phyloP scores from a whole-genome alignment of 768 basidiomycete genomes.

The Russula sp. region DNA sequence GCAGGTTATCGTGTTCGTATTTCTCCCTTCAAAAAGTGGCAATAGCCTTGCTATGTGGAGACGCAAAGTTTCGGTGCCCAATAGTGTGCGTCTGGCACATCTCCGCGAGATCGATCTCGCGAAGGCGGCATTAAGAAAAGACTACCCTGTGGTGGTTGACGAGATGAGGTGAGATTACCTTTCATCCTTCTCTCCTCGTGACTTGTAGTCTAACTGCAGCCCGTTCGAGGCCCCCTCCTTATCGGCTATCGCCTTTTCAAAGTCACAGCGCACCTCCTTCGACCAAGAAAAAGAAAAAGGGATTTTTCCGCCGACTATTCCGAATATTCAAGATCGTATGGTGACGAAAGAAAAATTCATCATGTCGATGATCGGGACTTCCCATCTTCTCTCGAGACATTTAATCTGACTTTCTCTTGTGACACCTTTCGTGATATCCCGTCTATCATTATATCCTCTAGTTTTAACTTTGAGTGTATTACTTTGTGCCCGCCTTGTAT shows the following conservation, averaged over 20 bases:
- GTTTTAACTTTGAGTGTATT: conserved; percentile 13
- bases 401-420: neutral
- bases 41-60: conserved; percentile 24
- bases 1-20: conserved; percentile 19
- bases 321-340: conserved; percentile 19
- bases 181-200: neutral
- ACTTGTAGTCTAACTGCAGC: neutral
- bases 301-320: conserved; percentile 21
- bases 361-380: neutral
- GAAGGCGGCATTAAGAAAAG: conserved; percentile 18
- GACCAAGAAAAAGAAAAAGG: conserved; percentile 20
- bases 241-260: conserved; percentile 1
- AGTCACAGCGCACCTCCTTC: neutral
- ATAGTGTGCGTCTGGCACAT: conserved; percentile 13
- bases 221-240: conserved; percentile 8
- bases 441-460: conserved; percentile 15
- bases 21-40: conserved; percentile 23
- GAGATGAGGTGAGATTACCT: conserved; percentile 12
- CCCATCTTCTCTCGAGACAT: neutral
- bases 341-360: conserved; percentile 6
- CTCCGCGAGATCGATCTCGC: conserved; percentile 17
- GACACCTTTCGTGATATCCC: conserved; percentile 7
- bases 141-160: conserved; percentile 18
- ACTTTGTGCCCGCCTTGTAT: conserved; percentile 10
- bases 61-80: conserved; percentile 18